These are phyloP conservation scores for Alnus glutinosa DNA, from an alignment of 306 rosid genomes.

Conservation along the genomic window DNA sequence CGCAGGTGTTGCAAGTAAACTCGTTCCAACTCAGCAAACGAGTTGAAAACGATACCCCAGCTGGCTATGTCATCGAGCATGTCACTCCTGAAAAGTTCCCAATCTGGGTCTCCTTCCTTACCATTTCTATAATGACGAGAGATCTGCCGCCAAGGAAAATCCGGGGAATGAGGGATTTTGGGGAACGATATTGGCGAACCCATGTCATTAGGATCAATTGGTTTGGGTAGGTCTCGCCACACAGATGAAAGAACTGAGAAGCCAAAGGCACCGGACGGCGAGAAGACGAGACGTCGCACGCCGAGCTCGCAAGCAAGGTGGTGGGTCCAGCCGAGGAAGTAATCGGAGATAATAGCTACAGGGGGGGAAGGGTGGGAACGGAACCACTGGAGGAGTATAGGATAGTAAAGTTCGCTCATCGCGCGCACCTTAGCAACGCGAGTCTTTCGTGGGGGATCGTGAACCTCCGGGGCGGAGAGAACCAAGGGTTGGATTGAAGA, in stretches of 20 bases:
- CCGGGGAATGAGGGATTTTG: constrained; percentile 35
- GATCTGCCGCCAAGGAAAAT: constrained; percentile 51
- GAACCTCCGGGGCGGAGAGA: constrained; percentile 19
- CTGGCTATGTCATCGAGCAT: constrained; percentile 6
- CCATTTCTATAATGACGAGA: not conserved
- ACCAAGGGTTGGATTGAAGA: constrained; percentile 39
- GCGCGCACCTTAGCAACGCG: not conserved
- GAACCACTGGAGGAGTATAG: constrained; percentile 36
- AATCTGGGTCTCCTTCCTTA: constrained; percentile 27
- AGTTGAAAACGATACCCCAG: constrained; percentile 48
- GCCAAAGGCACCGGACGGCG: constrained; percentile 40
- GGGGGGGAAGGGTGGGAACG: constrained; percentile 34
- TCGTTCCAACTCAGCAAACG: constrained; percentile 38
- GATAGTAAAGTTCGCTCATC: constrained; percentile 38
- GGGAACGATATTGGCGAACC: constrained; percentile 30
- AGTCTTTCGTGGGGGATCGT: not conserved
- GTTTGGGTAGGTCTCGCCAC: constrained; percentile 36
- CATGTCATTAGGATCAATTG: not conserved
- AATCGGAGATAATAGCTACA: constrained; percentile 44
- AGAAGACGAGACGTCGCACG: constrained; percentile 40
- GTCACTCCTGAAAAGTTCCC: constrained; percentile 19
- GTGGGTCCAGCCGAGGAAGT: constrained; percentile 54
- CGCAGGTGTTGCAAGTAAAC: constrained; percentile 33
- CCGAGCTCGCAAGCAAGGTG: constrained; percentile 38
- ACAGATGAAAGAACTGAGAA: constrained; percentile 15